These are phyloP conservation scores for Heliosperma pusillum DNA, from an alignment of 148 eudicot genomes.

Conservation along the genomic window DNA sequence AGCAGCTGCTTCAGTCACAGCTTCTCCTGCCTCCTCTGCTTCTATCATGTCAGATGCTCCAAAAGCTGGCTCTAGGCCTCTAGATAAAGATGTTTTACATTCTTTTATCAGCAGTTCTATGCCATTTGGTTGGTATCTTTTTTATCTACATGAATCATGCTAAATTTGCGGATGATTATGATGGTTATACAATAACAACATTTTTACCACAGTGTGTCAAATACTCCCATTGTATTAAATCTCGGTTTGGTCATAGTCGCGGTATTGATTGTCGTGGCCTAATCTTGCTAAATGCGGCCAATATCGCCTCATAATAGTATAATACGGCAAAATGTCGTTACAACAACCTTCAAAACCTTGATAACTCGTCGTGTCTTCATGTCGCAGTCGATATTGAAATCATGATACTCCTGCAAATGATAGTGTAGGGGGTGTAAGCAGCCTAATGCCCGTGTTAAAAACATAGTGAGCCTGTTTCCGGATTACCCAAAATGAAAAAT, in stretches of 20 bases:
- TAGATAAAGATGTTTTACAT: slow-evolving; percentile 83
- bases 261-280: no score
- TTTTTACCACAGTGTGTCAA: neutral
- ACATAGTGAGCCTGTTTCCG: neutral
- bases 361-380: no score
- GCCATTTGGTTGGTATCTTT: slow-evolving; percentile 89
- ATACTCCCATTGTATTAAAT: neutral
- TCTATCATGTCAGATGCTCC: slow-evolving; percentile 63
- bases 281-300: no score
- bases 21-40: slow-evolving; percentile 61
- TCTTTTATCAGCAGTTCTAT: slow-evolving; percentile 78
- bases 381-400: no score
- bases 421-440: neutral
- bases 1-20: slow-evolving; percentile 62
- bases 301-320: no score
- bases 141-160: slow-evolving; percentile 24
- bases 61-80: slow-evolving; percentile 65
- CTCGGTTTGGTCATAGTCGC: no score
- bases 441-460: neutral
- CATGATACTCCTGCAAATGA: neutral
- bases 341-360: no score
- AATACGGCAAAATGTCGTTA: no score
- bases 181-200: neutral
- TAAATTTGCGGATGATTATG: slow-evolving; percentile 10
- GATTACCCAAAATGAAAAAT: neutral